A percentile compares a stretch with the other conserved stretches of the same genome.
These are phyloP conservation scores for Leucoagaricus sp. DNA, from an alignment of 1,284 basidiomycete species.

Conservation along the genomic window DNA sequence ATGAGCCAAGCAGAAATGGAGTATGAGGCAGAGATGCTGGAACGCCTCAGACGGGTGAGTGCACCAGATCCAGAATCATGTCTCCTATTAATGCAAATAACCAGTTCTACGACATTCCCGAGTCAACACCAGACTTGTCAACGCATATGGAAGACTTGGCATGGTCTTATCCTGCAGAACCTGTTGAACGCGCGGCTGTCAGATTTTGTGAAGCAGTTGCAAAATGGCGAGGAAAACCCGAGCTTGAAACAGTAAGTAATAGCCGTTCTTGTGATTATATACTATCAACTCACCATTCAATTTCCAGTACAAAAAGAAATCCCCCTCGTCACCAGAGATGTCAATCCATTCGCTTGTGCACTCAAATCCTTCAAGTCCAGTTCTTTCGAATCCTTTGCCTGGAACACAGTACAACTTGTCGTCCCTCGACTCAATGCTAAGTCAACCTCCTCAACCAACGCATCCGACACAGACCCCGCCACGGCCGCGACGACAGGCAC, in stretches of 20 bases:
- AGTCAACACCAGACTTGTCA: constrained; percentile 67
- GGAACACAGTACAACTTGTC: background rate
- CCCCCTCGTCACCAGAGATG: constrained; percentile 31
- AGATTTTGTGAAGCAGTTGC: constrained; percentile 79
- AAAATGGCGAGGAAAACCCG: constrained; percentile 79
- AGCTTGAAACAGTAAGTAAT: constrained; percentile 67
- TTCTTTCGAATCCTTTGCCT: constrained; percentile 24
- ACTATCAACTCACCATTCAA: constrained; percentile 19
- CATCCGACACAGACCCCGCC: background rate
- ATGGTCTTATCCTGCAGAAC: constrained; percentile 77
- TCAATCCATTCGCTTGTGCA: constrained; percentile 64
- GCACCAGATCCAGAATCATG: constrained; percentile 3
- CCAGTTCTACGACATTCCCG: constrained; percentile 75
- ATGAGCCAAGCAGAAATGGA: constrained; percentile 53
- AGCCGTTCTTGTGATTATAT: constrained; percentile 7
- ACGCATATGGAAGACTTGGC: constrained; percentile 81
- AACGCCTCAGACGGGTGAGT: constrained; percentile 64
- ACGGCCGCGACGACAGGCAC: constrained; percentile 18
- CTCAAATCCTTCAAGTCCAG: constrained; percentile 60
- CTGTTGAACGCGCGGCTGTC: constrained; percentile 74
- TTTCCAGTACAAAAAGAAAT: constrained; percentile 59
- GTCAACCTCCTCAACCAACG: background rate
- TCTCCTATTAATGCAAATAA: constrained; percentile 14
- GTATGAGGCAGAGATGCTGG: constrained; percentile 64
- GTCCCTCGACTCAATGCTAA: constrained; percentile 1